Evolutionary conservation across 768 basidiomycete genomes (phyloP), one percentile per base, ranked within the genome.

Genomic region (Daedalea quercina): DNA sequence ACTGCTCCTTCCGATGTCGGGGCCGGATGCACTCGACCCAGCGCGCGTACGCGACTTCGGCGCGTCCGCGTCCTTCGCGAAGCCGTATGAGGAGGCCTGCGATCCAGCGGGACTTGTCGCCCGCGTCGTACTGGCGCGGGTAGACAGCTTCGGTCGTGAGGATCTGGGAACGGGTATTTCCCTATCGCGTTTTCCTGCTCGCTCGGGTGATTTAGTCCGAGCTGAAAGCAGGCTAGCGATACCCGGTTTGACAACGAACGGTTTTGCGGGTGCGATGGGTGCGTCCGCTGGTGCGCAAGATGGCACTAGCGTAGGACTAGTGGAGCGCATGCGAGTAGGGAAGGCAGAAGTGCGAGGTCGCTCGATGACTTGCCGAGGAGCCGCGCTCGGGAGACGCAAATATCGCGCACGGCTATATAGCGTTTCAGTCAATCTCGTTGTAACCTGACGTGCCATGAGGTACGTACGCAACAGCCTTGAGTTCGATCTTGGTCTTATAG

Each of bases 401-500:
- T 89, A 87, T 60, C 89, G 79, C 37, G 90, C 90, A 23, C 90
- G 89, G 54, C 90, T 92, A 51, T 19, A 9, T 33, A 2, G 53
- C 60, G 19, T 47, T 54, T 62, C 61, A 56, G 41, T 53, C 44
- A 45, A 52, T 28, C 31, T 44, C 44, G 33, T 37, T 44, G n/a
- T 51, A 57, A 17, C 55, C 26, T 44, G 50, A 43, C 31, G 57
- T 20, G 25, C 20, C 11, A 44, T 35, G 6, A 15, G 17, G 50
- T 48, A 82, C 89, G 74, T 66, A 93, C 90, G 87, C 87, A 45
- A 90, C 83, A 48, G 90, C 88, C 65, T 88, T 90, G 40, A 85
- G 75, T 37, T 85, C 83, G 40, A 84, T 75, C 63, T 85, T 89
- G 17, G 81, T 81, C 62, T 78, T 77, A 57, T 88, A 81, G 13